Percentiles rank a stretch among this genome's conserved stretches.
Conservation (phyloP, 768 basidiomycete genomes). For the Suillus discolor region DNA sequence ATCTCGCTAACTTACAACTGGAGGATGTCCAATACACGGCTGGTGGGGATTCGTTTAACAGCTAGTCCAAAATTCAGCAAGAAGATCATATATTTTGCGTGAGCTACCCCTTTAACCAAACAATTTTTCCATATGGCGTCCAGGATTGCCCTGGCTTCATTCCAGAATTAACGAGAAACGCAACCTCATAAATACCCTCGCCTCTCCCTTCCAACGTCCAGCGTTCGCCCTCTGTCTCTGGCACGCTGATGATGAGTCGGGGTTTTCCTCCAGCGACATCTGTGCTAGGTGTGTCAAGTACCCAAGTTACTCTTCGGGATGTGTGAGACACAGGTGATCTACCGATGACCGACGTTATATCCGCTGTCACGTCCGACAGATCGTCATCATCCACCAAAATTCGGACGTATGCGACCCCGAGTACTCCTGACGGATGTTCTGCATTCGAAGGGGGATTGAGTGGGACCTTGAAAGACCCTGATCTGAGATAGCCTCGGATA, state of each 20-base stretch:
- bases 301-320: slow-evolving; percentile 40
- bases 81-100: not conserved
- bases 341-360: slow-evolving; percentile 54
- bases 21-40: not conserved
- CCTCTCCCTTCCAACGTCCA: slow-evolving; percentile 31
- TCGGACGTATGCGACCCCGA: slow-evolving; percentile 52
- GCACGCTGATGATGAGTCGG: slow-evolving; percentile 39
- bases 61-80: not conserved
- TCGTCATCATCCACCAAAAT: slow-evolving; percentile 37
- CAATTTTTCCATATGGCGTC: slow-evolving; percentile 55
- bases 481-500: slow-evolving; percentile 5
- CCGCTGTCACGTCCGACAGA: slow-evolving; percentile 34
- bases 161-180: slow-evolving; percentile 41
- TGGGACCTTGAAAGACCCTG: slow-evolving; percentile 45
- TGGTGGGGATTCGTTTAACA: not conserved
- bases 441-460: slow-evolving; percentile 46
- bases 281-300: slow-evolving; percentile 38
- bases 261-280: slow-evolving; percentile 18
- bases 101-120: slow-evolving; percentile 34
- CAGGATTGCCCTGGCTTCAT: slow-evolving; percentile 32
- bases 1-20: too few relatives aligned
- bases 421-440: slow-evolving; percentile 51
- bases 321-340: slow-evolving; percentile 33
- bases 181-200: slow-evolving; percentile 56
- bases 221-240: slow-evolving; percentile 39